Evolutionary conservation across 116 monocot genomes (phyloP).

Genomic region (Posidonia oceanica): DNA sequence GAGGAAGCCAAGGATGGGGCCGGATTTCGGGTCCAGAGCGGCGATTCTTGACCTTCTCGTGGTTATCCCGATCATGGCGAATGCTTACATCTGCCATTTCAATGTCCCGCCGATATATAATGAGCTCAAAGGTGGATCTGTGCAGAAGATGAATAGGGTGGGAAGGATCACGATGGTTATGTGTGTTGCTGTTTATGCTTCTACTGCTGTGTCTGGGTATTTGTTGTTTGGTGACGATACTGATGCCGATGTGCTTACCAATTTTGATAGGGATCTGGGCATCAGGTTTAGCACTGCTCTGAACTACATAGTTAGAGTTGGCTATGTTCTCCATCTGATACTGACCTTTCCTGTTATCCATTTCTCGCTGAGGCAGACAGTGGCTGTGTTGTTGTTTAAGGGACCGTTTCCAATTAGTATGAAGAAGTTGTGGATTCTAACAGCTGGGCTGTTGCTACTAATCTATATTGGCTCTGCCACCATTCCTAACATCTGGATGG

Average conservation of each 20-base stretch:
- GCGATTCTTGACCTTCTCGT: slow-evolving; percentile 76
- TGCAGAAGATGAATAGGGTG: slow-evolving; percentile 69
- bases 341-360: slow-evolving; percentile 91
- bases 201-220: slow-evolving; percentile 83
- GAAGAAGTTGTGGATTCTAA: slow-evolving; percentile 44
- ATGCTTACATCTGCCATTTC: slow-evolving; percentile 95
- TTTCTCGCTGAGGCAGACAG: slow-evolving; percentile 84
- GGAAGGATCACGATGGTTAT: slow-evolving; percentile 59
- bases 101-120: slow-evolving; percentile 95
- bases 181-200: slow-evolving; percentile 57
- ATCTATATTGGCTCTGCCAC: slow-evolving; percentile 72
- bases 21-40: slow-evolving; percentile 42
- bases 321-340: slow-evolving; percentile 80
- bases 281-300: slow-evolving; percentile 47
- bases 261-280: slow-evolving; percentile 78
- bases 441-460: slow-evolving; percentile 34
- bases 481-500: slow-evolving; percentile 89
- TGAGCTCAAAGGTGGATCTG: slow-evolving; percentile 62
- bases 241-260: slow-evolving; percentile 77
- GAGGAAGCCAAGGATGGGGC: slow-evolving; percentile 51
- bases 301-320: slow-evolving; percentile 73
- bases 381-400: slow-evolving; percentile 39
- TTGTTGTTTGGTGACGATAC: slow-evolving; percentile 79
- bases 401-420: slow-evolving; percentile 15
- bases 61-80: slow-evolving; percentile 96